Evolutionary conservation across 805 yeast genomes (phyloP).

Genomic region (Yamadazyma nakazawae): DNA sequence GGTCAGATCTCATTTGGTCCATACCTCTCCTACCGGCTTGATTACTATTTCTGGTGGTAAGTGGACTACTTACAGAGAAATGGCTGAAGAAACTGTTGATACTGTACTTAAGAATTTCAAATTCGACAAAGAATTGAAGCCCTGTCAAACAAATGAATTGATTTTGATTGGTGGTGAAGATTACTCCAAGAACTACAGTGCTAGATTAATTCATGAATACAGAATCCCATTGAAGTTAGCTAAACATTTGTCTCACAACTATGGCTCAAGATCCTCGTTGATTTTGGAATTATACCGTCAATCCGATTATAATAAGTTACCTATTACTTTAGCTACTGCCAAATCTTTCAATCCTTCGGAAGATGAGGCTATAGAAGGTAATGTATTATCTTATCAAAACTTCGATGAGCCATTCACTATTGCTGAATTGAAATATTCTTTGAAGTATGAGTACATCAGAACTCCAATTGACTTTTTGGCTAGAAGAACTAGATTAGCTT

Average conservation of each 20-base stretch:
- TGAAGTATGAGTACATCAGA: conserved; percentile 79
- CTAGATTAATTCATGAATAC: conserved; percentile 78
- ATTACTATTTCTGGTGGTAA: conserved; percentile 94
- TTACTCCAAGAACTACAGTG: conserved; percentile 69
- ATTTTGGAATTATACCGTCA: conserved; percentile 56
- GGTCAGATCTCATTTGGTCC: conserved; percentile 84
- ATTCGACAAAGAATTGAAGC: conserved; percentile 31
- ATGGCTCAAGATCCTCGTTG: conserved; percentile 85
- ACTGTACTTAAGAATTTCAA: conserved; percentile 53
- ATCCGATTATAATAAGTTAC: conserved; percentile 55
- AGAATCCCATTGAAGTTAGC: conserved; percentile 71
- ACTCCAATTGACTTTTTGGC: conserved; percentile 88
- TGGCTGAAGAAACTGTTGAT: conserved; percentile 93
- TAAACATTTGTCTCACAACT: conserved; percentile 76
- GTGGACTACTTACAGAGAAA: conserved; percentile 97
- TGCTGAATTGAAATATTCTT: conserved; percentile 83
- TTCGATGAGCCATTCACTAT: conserved; percentile 84
- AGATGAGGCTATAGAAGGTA: conserved; percentile 22
- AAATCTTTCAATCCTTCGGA: conserved; percentile 30
- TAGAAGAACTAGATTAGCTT: conserved; percentile 90
- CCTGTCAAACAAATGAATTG: conserved; percentile 52
- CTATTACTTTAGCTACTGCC: conserved; percentile 55
- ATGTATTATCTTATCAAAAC: conserved; percentile 42
- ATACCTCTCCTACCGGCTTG: conserved; percentile 68
- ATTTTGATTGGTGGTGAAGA: conserved; percentile 78